phyloP scores from a whole-genome alignment of 1,139 yeast genomes.

The Yamadazyma dushanensis region DNA sequence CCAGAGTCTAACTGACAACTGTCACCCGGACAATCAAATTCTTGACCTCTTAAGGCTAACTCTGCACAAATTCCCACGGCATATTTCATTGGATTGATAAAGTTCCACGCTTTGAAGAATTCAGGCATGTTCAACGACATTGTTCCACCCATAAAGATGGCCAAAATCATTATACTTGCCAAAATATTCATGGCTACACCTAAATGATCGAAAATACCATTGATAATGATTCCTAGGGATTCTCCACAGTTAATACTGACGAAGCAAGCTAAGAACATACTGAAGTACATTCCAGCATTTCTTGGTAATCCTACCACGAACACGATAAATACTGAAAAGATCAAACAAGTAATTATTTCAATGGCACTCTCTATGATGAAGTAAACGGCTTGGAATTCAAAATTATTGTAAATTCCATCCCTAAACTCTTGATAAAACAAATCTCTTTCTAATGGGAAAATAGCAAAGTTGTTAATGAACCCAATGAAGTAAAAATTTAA shows the following conservation, averaged over 20 bases:
- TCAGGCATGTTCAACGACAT: conserved; percentile 75
- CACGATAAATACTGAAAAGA: conserved; percentile 63
- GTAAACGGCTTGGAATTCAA: conserved; percentile 67
- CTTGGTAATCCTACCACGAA: conserved; percentile 77
- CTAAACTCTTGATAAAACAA: conserved; percentile 77
- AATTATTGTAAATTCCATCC: conserved; percentile 70
- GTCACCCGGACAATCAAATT: conserved; percentile 30
- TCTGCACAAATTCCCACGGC: conserved; percentile 55
- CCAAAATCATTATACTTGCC: conserved; percentile 62
- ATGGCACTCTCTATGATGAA: conserved; percentile 71
- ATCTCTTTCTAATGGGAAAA: conserved; percentile 72
- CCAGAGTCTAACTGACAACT: conserved; percentile 38
- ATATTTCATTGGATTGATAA: conserved; percentile 71
- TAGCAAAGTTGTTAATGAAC: conserved; percentile 70
- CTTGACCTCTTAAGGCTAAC: conserved; percentile 34
- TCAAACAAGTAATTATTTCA: conserved; percentile 58
- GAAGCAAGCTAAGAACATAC: conserved; percentile 56
- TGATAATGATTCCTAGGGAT: conserved; percentile 75
- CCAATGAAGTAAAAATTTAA: conserved; percentile 77
- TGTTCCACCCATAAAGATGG: conserved; percentile 84
- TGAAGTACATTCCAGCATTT: conserved; percentile 64
- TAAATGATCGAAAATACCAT: conserved; percentile 70
- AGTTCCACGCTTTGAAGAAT: conserved; percentile 69
- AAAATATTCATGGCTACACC: conserved; percentile 79
- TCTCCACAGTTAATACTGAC: conserved; percentile 75